Percentiles rank a stretch among this genome's conserved stretches.
Evolutionary conservation across 345 rosid species (phyloP).

Genomic region (Eucalyptus guilfoylei): DNA sequence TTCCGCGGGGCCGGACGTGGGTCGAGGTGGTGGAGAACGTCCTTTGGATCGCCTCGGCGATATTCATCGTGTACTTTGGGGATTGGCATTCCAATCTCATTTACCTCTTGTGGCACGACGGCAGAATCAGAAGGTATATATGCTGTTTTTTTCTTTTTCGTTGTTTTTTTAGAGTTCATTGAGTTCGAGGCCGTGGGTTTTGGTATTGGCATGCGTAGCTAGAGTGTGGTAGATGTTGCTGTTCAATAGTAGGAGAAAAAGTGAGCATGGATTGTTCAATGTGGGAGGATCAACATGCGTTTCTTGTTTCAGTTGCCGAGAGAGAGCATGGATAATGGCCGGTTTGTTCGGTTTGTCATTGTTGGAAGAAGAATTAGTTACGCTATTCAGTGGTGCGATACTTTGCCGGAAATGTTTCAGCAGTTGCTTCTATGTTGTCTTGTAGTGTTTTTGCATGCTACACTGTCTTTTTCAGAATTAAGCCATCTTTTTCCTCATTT

Average conservation of each 20-base stretch:
- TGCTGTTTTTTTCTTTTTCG: neutral
- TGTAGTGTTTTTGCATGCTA: neutral
- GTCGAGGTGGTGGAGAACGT: constrained; percentile 58
- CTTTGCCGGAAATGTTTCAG: neutral
- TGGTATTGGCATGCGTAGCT: neutral
- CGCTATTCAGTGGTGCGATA: neutral
- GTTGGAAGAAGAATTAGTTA: neutral
- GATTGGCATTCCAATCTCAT: constrained; percentile 68
- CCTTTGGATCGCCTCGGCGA: constrained; percentile 79
- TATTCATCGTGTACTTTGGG: constrained; percentile 73
- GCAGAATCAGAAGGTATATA: constrained; percentile 66
- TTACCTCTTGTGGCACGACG: constrained; percentile 54
- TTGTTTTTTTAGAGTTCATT: neutral
- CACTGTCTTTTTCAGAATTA: neutral
- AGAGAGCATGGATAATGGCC: neutral
- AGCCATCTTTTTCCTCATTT: neutral
- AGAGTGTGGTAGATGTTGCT: neutral
- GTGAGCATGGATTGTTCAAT: neutral
- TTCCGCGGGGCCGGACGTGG: constrained; percentile 43
- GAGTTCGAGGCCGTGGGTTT: neutral
- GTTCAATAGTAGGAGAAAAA: neutral
- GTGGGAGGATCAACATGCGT: neutral
- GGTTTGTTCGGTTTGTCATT: neutral
- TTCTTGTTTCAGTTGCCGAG: neutral
- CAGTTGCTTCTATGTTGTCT: neutral